Evolutionary conservation across 208 protist species (phyloP).

Genomic region (Leishmania arabica): DNA sequence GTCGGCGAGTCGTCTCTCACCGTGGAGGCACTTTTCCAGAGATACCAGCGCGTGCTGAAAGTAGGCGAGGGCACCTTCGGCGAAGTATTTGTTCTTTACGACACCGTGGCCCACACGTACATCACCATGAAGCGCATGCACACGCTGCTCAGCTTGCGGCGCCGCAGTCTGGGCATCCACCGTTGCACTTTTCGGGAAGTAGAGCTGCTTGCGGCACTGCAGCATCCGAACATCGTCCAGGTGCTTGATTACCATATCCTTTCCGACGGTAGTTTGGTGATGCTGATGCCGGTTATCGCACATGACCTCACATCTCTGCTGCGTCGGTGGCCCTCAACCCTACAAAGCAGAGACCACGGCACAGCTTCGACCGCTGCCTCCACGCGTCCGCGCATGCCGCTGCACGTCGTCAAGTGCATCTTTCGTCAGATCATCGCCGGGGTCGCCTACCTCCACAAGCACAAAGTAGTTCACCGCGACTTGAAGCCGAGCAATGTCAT

Average conservation of each 20-base stretch:
- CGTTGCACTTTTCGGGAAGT: conserved; percentile 81
- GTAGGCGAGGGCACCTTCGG: conserved; percentile 89
- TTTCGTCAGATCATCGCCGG: conserved; percentile 79
- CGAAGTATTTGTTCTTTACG: conserved; percentile 85
- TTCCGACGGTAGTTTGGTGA: conserved; percentile 59
- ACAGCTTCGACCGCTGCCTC: conserved; percentile 7
- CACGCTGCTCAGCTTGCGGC: conserved; percentile 55
- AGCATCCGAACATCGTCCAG: conserved; percentile 70
- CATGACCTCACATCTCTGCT: conserved; percentile 77
- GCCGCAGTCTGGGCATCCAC: conserved; percentile 57
- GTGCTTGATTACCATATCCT: conserved; percentile 78
- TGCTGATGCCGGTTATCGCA: conserved; percentile 77
- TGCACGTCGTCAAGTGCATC: conserved; percentile 81
- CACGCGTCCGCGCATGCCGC: conserved; percentile 50
- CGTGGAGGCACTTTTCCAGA: conserved; percentile 33
- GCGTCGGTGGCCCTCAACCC: conserved; percentile 45
- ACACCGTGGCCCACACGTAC: conserved; percentile 63
- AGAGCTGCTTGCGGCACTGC: conserved; percentile 64
- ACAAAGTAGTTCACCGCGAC: conserved; percentile 85
- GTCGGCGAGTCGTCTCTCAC: conserved; percentile 6
- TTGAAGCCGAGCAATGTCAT: conserved; percentile 92
- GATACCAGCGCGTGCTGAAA: conserved; percentile 74
- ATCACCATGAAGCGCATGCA: conserved; percentile 88
- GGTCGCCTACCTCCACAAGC: conserved; percentile 79
- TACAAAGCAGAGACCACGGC: conserved; percentile 5